Base-by-base conservation (phyloP, 306 rosid genomes). In the Cucurbita maxima region DNA sequence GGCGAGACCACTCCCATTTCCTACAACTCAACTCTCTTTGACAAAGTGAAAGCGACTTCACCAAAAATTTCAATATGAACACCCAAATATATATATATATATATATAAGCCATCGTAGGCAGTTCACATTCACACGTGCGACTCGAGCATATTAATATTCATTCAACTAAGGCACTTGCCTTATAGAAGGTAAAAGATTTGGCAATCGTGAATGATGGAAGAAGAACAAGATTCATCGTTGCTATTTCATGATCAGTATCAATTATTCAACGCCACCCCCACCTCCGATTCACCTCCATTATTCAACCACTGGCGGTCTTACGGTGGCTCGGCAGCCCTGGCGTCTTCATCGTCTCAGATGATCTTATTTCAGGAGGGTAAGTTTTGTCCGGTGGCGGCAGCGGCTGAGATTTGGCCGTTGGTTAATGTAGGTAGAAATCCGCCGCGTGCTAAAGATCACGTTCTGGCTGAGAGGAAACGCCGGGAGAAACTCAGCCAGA, bases 401-500 rank as follows among this genome's bases (percentile, higher is more conserved):
- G 15, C 7, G 54, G 54, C 54, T 5, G 54, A 50, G 54, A 50
- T 50, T 53, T 18, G 54, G 54, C 18, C 18, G 54, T 50, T 1
- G 54, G 15, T 50, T 14, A 50, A 50, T 50, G 18, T 50, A 5
- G n/a, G 2, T 50, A 52, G 16, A 4, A 52, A 52, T 52, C 19
- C 22, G 4, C 10, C 22, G 58, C 58, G 5, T 54, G 58, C 58
- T 11, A 6, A 54, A n/a, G 74, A 70, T 51, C 74, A 70, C 58
- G 52, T 70, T 7, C 51, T 70, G 5, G 74, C 74, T 14, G 74
- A 70, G 74, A 47, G 74, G 30, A 47, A 48, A 30, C 57, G 74
- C 4, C 36, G 74, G 11, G 74, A 70, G n/a, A 70, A 70, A 43
- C 74, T 70, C 16, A 47, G 74, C 43, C 58, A 70, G 74, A 20